Evolutionary conservation across 495 filamentous ascomycete genomes (phyloP).

Genomic region (Xylaria longipes): DNA sequence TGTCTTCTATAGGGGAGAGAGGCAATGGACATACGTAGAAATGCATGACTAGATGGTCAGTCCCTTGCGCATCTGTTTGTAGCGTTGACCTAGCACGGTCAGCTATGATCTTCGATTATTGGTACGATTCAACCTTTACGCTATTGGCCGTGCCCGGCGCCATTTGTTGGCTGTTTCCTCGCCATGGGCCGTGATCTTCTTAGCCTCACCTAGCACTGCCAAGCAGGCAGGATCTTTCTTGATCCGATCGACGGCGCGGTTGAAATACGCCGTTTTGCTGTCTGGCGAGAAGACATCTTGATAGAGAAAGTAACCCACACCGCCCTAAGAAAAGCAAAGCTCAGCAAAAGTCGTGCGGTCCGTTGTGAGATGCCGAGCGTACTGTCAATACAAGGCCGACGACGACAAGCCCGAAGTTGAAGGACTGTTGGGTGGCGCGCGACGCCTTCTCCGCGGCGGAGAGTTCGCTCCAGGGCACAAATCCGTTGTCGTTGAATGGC

Average conservation of each 20-base stretch:
- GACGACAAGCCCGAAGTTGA: slow-evolving; percentile 82
- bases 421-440: slow-evolving; percentile 86
- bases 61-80: slow-evolving; percentile 73
- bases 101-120: slow-evolving; percentile 21
- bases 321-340: slow-evolving; percentile 59
- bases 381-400: slow-evolving; percentile 79
- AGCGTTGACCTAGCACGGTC: slow-evolving; percentile 60
- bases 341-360: neutral
- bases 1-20: neutral
- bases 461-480: slow-evolving; percentile 79
- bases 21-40: slow-evolving; percentile 70
- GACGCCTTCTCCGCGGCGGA: slow-evolving; percentile 77
- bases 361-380: slow-evolving; percentile 28
- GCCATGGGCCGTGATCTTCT: slow-evolving; percentile 82
- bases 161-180: slow-evolving; percentile 84
- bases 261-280: slow-evolving; percentile 87
- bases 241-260: slow-evolving; percentile 81
- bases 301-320: slow-evolving; percentile 79
- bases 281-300: slow-evolving; percentile 85
- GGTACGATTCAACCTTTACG: slow-evolving; percentile 57
- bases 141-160: slow-evolving; percentile 83
- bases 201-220: slow-evolving; percentile 75
- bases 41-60: slow-evolving; percentile 83
- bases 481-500: slow-evolving; percentile 80
- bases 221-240: slow-evolving; percentile 72